Evolutionary conservation across 768 basidiomycete genomes (phyloP), one percentile per base, ranked within the genome.

Genomic region (Mycena olivaceomarginata): DNA sequence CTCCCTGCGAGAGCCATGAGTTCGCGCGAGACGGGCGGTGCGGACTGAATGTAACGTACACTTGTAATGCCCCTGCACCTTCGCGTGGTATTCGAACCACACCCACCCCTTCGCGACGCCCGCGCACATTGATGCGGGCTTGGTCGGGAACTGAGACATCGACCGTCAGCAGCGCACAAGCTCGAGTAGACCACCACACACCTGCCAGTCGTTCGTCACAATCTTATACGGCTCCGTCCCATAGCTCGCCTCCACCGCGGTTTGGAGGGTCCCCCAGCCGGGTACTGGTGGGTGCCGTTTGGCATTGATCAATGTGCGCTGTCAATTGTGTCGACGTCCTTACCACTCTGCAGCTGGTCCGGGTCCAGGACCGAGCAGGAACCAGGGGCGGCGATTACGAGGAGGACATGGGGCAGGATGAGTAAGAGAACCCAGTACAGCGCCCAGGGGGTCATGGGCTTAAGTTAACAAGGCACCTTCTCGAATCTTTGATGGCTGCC

Each of bases 31-130:
- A 62, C 31, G 71, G 67, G 66, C 67, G 66, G 62, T 64, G 37
- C 12, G 18, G 25, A 46, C 20, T 3, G 45, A n/a, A 43, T 39
- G 57, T 31, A 31, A 31, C 53, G 25, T 72, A 79, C 78, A 79
- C 37, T 79, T 79, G 65, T 76, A 79, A 48, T 79, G 78, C 0
- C 75, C 78, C 78, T 79, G 67, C 59, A 74, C 72, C 40, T 64
- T 65, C 7, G 78, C 75, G 66, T 79, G 78, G 72, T 79, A 79
- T 22, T 79, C 75, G 31, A 79, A 79, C 78, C 78, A 79, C 53
- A 79, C 78, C 78, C 78, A 79, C 25, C 78, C 78, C 16, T 71
- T 70, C 8, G 78, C 78, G 53, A 79, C n/a, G 56, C 78, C 78
- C 6, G 18, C 39, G 37, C 78, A 79, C 65, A 79, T 31, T 5